These are phyloP conservation scores for Chaetomium olivaceum DNA, from an alignment of 2,329 filamentous ascomycete species.

Conservation along the genomic window DNA sequence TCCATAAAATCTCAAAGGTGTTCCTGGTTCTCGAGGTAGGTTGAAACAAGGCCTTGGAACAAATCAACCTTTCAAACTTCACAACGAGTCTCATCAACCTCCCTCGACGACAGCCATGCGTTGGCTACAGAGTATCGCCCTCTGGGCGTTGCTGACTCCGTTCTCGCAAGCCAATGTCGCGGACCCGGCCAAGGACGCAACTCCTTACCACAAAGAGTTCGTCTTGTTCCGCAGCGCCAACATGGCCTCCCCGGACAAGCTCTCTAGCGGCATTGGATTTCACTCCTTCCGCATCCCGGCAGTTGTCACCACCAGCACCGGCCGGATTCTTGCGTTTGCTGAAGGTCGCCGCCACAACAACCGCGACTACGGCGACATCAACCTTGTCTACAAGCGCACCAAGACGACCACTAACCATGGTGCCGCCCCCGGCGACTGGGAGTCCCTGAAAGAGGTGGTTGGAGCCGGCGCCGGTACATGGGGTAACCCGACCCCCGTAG, in stretches of 20 bases:
- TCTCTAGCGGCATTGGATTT: constrained; percentile 33
- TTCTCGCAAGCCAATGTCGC: constrained; percentile 11
- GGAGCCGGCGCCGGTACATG: constrained; percentile 33
- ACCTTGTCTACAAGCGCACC: constrained; percentile 36
- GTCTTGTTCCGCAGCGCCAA: constrained; percentile 35
- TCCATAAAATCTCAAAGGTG: not conserved
- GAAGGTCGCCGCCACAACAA: constrained; percentile 34
- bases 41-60: not conserved
- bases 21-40: not conserved
- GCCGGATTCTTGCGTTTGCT: constrained; percentile 35
- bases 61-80: not conserved
- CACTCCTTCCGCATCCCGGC: constrained; percentile 37
- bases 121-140: constrained; percentile 5
- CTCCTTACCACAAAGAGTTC: constrained; percentile 30
- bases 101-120: constrained; percentile 3
- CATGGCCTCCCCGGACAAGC: constrained; percentile 34
- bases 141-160: constrained; percentile 14
- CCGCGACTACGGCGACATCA: constrained; percentile 36
- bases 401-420: constrained; percentile 32
- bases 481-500: constrained; percentile 38
- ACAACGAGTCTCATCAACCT: not conserved
- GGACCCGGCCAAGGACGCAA: constrained; percentile 16
- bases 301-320: constrained; percentile 32
- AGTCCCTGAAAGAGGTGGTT: constrained; percentile 33
- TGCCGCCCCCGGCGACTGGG: constrained; percentile 32